Percentiles rank a stretch among this genome's conserved stretches.
These are phyloP conservation scores for Candida orba DNA, from an alignment of 805 yeast species.

Conservation along the genomic window DNA sequence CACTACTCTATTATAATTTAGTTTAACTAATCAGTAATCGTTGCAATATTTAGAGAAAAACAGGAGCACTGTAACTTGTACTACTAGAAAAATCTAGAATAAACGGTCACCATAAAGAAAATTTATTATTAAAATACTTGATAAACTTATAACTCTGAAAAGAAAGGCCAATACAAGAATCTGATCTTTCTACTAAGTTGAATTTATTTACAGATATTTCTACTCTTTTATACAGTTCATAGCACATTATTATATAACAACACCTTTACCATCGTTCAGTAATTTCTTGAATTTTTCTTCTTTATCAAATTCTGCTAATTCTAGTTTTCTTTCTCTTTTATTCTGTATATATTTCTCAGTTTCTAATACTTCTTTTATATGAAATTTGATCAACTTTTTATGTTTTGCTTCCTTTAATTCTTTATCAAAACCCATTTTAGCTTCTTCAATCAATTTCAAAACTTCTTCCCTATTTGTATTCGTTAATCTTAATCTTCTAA, in stretches of 20 bases:
- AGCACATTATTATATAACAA: background rate
- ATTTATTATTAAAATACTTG: too few relatives aligned
- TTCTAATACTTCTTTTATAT: slow-evolving; percentile 9
- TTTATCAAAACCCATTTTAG: slow-evolving; percentile 8
- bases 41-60: too few relatives aligned
- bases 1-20: too few relatives aligned
- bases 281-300: slow-evolving; percentile 1
- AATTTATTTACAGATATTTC: too few relatives aligned
- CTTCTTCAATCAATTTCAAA: slow-evolving; percentile 7
- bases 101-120: too few relatives aligned
- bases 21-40: too few relatives aligned
- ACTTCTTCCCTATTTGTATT: slow-evolving; percentile 13
- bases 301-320: slow-evolving; percentile 6
- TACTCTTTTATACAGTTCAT: too few relatives aligned
- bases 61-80: too few relatives aligned
- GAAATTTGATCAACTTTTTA: slow-evolving; percentile 4
- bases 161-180: too few relatives aligned
- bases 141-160: too few relatives aligned
- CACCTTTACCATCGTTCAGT: slow-evolving; percentile 2
- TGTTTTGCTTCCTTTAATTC: slow-evolving; percentile 6
- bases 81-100: too few relatives aligned
- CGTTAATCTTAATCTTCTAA: slow-evolving; percentile 19
- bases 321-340: slow-evolving; percentile 15
- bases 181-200: too few relatives aligned
- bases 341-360: slow-evolving; percentile 7